Evolutionary conservation across 208 protist species (phyloP).

Genomic region (Herpetomonas muscarum): DNA sequence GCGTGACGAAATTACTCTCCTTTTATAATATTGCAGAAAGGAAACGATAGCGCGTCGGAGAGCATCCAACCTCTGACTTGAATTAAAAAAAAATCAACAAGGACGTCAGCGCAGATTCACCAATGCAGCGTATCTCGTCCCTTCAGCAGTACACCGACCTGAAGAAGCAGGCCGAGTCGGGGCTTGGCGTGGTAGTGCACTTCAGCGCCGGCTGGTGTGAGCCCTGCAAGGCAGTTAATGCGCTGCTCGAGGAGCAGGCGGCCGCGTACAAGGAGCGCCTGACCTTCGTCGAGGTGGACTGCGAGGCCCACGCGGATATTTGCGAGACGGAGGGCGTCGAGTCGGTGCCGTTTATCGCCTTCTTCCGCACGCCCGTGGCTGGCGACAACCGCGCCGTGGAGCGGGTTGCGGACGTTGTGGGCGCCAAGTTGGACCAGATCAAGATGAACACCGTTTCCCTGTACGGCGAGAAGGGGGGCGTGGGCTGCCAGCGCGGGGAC

Average conservation of each 20-base stretch:
- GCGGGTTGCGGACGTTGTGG: slow-evolving; percentile 74
- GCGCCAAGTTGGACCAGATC: slow-evolving; percentile 74
- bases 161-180: slow-evolving; percentile 40
- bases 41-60: no score
- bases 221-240: slow-evolving; percentile 74
- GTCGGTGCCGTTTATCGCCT: slow-evolving; percentile 86
- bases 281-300: slow-evolving; percentile 79
- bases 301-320: slow-evolving; percentile 55
- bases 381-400: slow-evolving; percentile 33
- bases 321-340: slow-evolving; percentile 77
- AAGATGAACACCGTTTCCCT: slow-evolving; percentile 74
- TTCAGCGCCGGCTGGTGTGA: slow-evolving; percentile 90
- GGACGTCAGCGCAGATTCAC: background rate
- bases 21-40: no score
- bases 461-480: slow-evolving; percentile 59
- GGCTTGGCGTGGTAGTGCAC: slow-evolving; percentile 75
- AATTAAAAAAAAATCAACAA: background rate
- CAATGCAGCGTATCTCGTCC: slow-evolving; percentile 39
- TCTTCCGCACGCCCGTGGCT: slow-evolving; percentile 56
- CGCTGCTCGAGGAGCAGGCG: slow-evolving; percentile 30
- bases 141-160: slow-evolving; percentile 40
- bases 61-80: no score
- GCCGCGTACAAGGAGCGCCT: slow-evolving; percentile 41
- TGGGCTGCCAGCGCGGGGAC: slow-evolving; percentile 30
- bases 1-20: no score